Evolutionary conservation across 495 filamentous ascomycete species (phyloP).

Genomic region (Aspergillus hancockii): DNA sequence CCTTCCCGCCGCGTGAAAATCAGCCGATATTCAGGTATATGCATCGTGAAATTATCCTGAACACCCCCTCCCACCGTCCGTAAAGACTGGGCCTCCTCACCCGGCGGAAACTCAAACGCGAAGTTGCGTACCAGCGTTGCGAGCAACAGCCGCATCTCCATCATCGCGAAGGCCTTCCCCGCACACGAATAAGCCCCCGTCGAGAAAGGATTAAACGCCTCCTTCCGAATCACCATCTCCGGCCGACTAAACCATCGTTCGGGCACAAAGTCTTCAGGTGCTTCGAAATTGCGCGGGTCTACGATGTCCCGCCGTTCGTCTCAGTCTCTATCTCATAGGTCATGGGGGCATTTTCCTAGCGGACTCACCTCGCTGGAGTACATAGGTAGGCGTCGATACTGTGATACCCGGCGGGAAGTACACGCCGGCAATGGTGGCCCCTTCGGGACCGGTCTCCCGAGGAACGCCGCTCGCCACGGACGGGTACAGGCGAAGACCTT

Average conservation of each 20-base stretch:
- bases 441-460: constrained; percentile 15
- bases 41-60: constrained; percentile 19
- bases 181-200: constrained; percentile 24
- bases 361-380: constrained; percentile 13
- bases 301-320: neutral
- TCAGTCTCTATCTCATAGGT: too few species aligned
- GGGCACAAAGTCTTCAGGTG: constrained; percentile 31
- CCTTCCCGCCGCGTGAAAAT: constrained; percentile 12
- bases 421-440: constrained; percentile 8
- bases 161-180: constrained; percentile 36
- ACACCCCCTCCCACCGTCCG: constrained; percentile 12
- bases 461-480: constrained; percentile 13
- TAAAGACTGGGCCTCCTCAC: constrained; percentile 10
- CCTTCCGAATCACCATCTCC: constrained; percentile 28
- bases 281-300: constrained; percentile 22
- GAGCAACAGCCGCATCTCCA: constrained; percentile 35
- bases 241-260: constrained; percentile 35
- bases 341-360: too few species aligned
- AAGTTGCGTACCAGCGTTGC: constrained; percentile 30
- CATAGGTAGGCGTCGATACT: constrained; percentile 14
- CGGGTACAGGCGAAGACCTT: constrained; percentile 14
- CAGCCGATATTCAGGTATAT: constrained; percentile 15
- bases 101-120: constrained; percentile 34
- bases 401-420: constrained; percentile 15
- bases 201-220: constrained; percentile 34